Percentiles rank a stretch among this genome's conserved stretches.
phyloP scores from a whole-genome alignment of 345 rosid genomes.

The Dipteronia sinensis region DNA sequence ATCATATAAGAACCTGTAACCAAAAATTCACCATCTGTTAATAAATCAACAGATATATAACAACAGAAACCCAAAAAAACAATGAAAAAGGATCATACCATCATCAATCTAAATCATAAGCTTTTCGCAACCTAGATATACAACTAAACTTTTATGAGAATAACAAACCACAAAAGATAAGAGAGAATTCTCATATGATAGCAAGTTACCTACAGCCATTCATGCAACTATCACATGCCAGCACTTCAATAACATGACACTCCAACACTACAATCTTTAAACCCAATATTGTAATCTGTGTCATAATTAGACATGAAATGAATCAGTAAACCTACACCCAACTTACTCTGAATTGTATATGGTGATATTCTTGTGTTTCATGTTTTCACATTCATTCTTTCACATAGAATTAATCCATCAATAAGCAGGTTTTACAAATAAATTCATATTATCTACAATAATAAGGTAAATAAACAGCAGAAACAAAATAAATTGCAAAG shows the following conservation, averaged over 20 bases:
- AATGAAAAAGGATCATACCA: not conserved
- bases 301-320: too few species aligned
- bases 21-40: constrained; percentile 7
- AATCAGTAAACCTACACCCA: not conserved
- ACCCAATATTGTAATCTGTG: too few species aligned
- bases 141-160: not conserved
- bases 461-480: not conserved
- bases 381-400: not conserved
- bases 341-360: not conserved
- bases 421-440: not conserved
- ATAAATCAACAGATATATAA: not conserved
- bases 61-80: not conserved
- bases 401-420: not conserved
- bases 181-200: too few species aligned
- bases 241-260: not conserved
- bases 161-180: not conserved
- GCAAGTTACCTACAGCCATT: too few species aligned
- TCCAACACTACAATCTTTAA: not conserved
- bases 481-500: not conserved
- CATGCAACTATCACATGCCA: too few species aligned
- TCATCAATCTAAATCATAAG: not conserved
- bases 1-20: constrained; percentile 33
- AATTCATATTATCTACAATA: not conserved
- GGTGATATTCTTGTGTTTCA: not conserved
- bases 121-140: not conserved